Conservation (phyloP, 352 stramenopile species). For the Pythium inflatum region DNA sequence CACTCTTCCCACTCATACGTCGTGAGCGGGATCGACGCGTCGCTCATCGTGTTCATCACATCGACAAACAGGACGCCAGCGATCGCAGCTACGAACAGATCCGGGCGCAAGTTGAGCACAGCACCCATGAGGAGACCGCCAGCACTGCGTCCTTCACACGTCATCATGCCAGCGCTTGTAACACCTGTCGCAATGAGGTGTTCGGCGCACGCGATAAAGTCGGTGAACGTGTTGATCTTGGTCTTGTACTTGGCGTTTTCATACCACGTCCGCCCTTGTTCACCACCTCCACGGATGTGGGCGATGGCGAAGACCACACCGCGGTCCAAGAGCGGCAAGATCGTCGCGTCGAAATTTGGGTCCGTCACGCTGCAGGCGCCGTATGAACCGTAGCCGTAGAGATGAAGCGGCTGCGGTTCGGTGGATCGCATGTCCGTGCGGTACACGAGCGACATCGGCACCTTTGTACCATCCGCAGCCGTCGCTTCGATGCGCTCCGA, state of each 20-base stretch:
- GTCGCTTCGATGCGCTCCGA: slow-evolving; percentile 90
- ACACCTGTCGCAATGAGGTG: slow-evolving; percentile 82
- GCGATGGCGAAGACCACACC: slow-evolving; percentile 97
- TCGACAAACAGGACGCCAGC: slow-evolving; percentile 98
- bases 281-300: slow-evolving; percentile 96
- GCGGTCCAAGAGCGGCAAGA: slow-evolving; percentile 93
- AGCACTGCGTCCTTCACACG: slow-evolving; percentile 94
- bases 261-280: slow-evolving; percentile 98
- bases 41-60: slow-evolving; percentile 97
- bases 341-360: slow-evolving; percentile 89
- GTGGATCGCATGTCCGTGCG: slow-evolving; percentile 61
- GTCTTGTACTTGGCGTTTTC: slow-evolving; percentile 96
- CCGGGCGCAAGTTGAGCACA: slow-evolving; percentile 95
- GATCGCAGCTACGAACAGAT: slow-evolving; percentile 95
- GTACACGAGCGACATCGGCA: slow-evolving; percentile 86
- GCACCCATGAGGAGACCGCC: slow-evolving; percentile 96
- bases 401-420: slow-evolving; percentile 75
- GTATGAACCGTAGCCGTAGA: slow-evolving; percentile 97
- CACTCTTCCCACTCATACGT: slow-evolving; percentile 97
- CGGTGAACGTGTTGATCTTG: slow-evolving; percentile 99
- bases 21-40: slow-evolving; percentile 96
- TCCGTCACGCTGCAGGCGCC: slow-evolving; percentile 95
- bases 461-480: slow-evolving; percentile 84
- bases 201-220: slow-evolving; percentile 93
- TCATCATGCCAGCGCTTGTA: slow-evolving; percentile 87